A percentile compares a stretch with the other conserved stretches of the same genome.
Evolutionary conservation across 371 early-diverging fungal species (phyloP).

Genomic region (Circinella umbellata): DNA sequence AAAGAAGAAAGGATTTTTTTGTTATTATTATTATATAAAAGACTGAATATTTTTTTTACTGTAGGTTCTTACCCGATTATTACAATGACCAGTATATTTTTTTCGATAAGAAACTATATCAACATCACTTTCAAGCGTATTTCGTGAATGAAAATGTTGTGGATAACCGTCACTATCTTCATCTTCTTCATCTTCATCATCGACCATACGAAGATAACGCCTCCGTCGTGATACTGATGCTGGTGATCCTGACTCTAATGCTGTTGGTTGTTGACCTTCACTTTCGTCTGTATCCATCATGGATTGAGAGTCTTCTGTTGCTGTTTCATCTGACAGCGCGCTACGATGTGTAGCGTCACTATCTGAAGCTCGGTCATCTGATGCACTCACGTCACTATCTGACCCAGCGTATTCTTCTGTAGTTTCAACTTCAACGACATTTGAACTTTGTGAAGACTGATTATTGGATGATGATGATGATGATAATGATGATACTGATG

Average conservation of each 20-base stretch:
- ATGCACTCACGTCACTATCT: not conserved
- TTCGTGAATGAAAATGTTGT: not conserved
- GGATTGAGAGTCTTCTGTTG: not conserved
- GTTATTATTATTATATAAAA: too few species aligned
- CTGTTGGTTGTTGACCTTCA: not conserved
- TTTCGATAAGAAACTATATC: constrained; percentile 31
- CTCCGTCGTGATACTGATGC: too few species aligned
- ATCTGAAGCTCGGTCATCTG: not conserved
- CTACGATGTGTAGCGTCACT: not conserved
- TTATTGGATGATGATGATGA: not conserved
- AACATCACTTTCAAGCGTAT: constrained; percentile 22
- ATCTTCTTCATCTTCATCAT: constrained; percentile 15
- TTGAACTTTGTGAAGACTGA: too few species aligned
- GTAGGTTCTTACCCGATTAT: constrained; percentile 30
- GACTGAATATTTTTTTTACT: too few species aligned
- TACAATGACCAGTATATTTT: constrained; percentile 46
- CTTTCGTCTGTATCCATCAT: constrained; percentile 3
- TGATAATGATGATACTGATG: too few species aligned
- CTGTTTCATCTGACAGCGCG: not conserved
- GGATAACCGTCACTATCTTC: constrained; percentile 10
- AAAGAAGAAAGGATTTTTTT: too few species aligned
- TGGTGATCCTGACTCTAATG: too few species aligned
- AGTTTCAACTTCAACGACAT: not conserved
- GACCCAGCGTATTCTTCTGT: not conserved
- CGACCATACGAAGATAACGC: not conserved